Evolutionary conservation across 2,329 filamentous ascomycete genomes (phyloP).

Genomic region (Elsinoe australis): DNA sequence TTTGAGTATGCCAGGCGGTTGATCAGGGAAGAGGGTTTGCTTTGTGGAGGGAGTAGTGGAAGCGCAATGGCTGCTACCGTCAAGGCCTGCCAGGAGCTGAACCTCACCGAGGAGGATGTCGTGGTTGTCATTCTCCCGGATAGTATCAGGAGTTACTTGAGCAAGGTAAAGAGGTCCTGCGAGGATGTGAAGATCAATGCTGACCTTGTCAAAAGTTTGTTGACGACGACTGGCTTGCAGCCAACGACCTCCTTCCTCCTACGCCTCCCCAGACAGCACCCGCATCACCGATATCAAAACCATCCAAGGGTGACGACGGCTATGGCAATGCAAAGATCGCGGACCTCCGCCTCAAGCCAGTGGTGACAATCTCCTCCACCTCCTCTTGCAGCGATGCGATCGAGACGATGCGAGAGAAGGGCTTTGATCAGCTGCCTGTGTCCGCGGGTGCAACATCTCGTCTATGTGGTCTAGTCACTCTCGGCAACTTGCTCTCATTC

Average conservation of each 20-base stretch:
- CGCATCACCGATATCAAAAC: slow-evolving; percentile 25
- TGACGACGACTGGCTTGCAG: slow-evolving; percentile 97
- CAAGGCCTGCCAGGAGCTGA: slow-evolving; percentile 65
- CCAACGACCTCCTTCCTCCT: slow-evolving; percentile 78
- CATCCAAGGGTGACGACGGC: slow-evolving; percentile 49
- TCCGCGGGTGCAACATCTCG: slow-evolving; percentile 54
- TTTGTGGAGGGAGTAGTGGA: slow-evolving; percentile 89
- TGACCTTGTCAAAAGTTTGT: slow-evolving; percentile 55
- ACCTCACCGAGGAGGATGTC: slow-evolving; percentile 73
- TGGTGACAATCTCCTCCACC: slow-evolving; percentile 69
- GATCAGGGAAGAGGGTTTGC: slow-evolving; percentile 87
- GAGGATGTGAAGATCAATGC: not conserved
- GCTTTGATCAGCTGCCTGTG: slow-evolving; percentile 95
- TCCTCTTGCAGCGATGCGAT: slow-evolving; percentile 78
- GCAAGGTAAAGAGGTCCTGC: slow-evolving; percentile 51
- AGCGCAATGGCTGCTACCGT: slow-evolving; percentile 81
- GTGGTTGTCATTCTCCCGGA: slow-evolving; percentile 90
- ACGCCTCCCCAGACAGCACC: slow-evolving; percentile 43
- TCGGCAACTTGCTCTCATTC: slow-evolving; percentile 88
- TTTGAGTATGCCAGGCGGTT: slow-evolving; percentile 84
- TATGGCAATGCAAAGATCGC: slow-evolving; percentile 73
- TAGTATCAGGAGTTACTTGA: slow-evolving; percentile 93
- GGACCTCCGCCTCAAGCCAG: slow-evolving; percentile 80
- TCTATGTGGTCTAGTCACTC: slow-evolving; percentile 85
- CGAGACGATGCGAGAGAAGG: slow-evolving; percentile 96